Evolutionary conservation across 768 basidiomycete species (phyloP).

Genomic region (Pleurotus salmoneostramineus): DNA sequence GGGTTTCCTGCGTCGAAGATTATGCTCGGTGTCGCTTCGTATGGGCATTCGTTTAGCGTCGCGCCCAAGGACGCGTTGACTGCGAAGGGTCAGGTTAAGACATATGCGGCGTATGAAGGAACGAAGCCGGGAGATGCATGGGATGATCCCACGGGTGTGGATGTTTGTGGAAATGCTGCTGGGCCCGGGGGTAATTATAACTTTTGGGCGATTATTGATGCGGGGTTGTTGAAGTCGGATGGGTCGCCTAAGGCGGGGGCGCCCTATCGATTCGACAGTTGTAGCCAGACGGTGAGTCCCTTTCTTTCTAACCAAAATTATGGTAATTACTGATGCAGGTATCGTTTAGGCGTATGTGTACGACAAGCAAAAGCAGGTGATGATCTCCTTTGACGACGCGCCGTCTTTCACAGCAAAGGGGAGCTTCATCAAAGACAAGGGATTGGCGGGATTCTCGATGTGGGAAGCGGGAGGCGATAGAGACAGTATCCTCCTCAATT

Average conservation of each 20-base stretch:
- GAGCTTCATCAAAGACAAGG: conserved; percentile 46
- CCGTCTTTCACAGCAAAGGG: conserved; percentile 63
- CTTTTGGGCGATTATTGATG: conserved; percentile 56
- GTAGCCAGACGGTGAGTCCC: conserved; percentile 66
- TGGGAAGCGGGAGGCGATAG: conserved; percentile 66
- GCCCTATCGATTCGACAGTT: conserved; percentile 55
- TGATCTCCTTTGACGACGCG: conserved; percentile 69
- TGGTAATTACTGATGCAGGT: neutral
- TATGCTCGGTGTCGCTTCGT: conserved; percentile 76
- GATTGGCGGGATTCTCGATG: conserved; percentile 60
- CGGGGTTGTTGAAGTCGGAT: conserved; percentile 46
- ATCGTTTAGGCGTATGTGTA: conserved; percentile 61
- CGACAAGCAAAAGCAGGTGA: conserved; percentile 41
- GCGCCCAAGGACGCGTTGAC: conserved; percentile 28
- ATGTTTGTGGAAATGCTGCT: conserved; percentile 43
- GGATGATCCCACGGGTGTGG: conserved; percentile 32
- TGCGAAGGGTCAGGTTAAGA: too few relatives aligned
- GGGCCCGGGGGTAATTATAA: conserved; percentile 48
- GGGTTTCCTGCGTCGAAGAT: conserved; percentile 66
- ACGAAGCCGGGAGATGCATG: conserved; percentile 41
- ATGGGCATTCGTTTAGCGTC: conserved; percentile 72
- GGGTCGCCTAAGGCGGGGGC: conserved; percentile 47
- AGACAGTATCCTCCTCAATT: conserved; percentile 50
- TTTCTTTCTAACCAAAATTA: neutral
- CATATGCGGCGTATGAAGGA: too few relatives aligned